Percentiles rank a stretch among this genome's conserved stretches.
These are phyloP conservation scores for Tuber calosporum DNA, from an alignment of 495 filamentous ascomycete species.

Conservation along the genomic window DNA sequence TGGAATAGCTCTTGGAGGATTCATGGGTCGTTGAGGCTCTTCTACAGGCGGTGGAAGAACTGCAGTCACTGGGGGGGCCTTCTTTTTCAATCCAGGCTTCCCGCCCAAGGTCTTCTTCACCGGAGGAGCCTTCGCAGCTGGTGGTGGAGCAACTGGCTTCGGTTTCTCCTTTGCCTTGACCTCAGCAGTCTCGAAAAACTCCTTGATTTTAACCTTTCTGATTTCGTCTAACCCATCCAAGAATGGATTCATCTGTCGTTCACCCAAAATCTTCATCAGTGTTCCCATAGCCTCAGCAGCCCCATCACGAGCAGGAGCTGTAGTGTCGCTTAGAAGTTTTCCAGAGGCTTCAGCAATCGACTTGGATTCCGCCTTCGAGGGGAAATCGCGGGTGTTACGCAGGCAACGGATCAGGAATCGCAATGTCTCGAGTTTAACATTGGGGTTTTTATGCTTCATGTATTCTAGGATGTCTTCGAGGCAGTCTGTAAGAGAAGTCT, in stretches of 20 bases:
- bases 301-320: constrained; percentile 72
- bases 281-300: constrained; percentile 90
- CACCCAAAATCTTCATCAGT: constrained; percentile 97
- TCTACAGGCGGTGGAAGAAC: constrained; percentile 46
- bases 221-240: constrained; percentile 96
- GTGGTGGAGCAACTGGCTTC: constrained; percentile 67
- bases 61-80: constrained; percentile 49
- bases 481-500: constrained; percentile 69
- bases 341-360: constrained; percentile 77
- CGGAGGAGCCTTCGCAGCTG: constrained; percentile 53
- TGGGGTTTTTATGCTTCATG: constrained; percentile 89
- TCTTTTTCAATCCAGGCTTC: constrained; percentile 46
- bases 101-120: constrained; percentile 47
- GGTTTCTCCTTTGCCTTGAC: constrained; percentile 97
- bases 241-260: constrained; percentile 90
- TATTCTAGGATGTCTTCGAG: constrained; percentile 82
- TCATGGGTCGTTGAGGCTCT: constrained; percentile 43
- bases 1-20: constrained; percentile 53
- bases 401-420: constrained; percentile 85
- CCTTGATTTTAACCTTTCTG: constrained; percentile 90
- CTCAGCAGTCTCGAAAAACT: constrained; percentile 82
- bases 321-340: constrained; percentile 82
- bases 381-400: constrained; percentile 72
- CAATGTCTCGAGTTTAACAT: constrained; percentile 89
- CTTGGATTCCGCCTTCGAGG: constrained; percentile 72